Base-by-base conservation (phyloP, 176 grass and related monocot genomes). In the Zoysia pacifica region DNA sequence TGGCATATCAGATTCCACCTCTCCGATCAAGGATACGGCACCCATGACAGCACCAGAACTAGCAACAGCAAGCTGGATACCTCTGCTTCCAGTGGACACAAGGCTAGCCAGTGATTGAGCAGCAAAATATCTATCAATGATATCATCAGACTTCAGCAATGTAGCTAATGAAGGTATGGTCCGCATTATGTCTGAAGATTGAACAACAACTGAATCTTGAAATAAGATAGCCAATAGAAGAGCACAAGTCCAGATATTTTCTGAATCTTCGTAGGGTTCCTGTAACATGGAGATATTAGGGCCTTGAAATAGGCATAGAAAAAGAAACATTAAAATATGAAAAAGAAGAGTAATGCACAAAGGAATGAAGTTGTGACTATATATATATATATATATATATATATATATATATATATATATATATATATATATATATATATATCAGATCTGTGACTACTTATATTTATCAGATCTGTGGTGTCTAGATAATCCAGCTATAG, bases 181-280 rank as follows among this genome's bases (percentile, higher is more conserved):
- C 70, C 71, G 81, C 77, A 86, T 87, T 61, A 83, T 83, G 80
- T 77, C 71, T 64, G 95, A 92, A 90, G 90, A 94, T 59, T 93
- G 91, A 87, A 94, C 86, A 70, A 94, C 62, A 20, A 78, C 73
- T 85, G 79, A 43, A 89, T 97, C 92, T 79, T 94, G 90, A 83
- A 97, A 97, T 67, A 97, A 86, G 63, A 91, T 89, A 85, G 95
- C 86, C 83, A 97, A 91, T 42, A 97, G 78, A 94, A 97, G 95
- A 47, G 87, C 55, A 16, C 86, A 90, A 71, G 81, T 89, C 92
- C 95, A 94, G 67, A 93, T 84, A 40, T 90, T 93, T 49, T 89
- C 95, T 50, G 76, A 89, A 28, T 93, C 95, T 80, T 88, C 82
- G 76, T 80, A 87, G 60, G 93, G 83, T 83, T 83, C 92, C 95